Evolutionary conservation across 208 protist species (phyloP).

Genomic region (Wallacemonas rigidus): DNA sequence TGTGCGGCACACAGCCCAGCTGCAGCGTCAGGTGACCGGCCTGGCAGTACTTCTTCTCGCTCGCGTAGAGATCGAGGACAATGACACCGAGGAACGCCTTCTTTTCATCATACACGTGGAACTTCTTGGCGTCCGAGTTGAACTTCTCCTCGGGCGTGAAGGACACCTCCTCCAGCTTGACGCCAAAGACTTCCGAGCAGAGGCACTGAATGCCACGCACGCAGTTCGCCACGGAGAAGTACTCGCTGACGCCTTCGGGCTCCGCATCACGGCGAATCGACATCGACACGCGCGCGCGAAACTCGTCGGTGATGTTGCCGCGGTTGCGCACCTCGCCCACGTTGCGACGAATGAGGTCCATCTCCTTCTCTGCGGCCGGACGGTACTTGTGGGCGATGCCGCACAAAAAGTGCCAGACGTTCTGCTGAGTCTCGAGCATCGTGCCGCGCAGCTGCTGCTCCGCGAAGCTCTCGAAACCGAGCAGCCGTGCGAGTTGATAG

Average conservation of each 20-base stretch:
- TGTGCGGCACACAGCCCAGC: conserved; percentile 83
- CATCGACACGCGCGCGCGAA: conserved; percentile 68
- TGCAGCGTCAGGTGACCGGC: conserved; percentile 91
- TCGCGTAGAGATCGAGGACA: conserved; percentile 91
- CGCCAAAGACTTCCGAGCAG: conserved; percentile 90
- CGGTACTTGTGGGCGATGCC: conserved; percentile 85
- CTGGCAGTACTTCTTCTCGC: conserved; percentile 87
- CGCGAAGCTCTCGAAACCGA: conserved; percentile 88
- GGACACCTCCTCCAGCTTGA: conserved; percentile 74
- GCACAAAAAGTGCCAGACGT: conserved; percentile 92
- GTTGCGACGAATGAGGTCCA: conserved; percentile 71
- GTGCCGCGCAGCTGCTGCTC: conserved; percentile 91
- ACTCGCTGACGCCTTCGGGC: conserved; percentile 68
- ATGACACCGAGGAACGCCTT: conserved; percentile 88
- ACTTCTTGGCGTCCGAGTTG: conserved; percentile 86
- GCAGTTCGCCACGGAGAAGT: conserved; percentile 91
- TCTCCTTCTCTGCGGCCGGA: conserved; percentile 76
- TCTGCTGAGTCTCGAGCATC: conserved; percentile 88
- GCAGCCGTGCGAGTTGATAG: conserved; percentile 76
- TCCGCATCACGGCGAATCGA: conserved; percentile 73
- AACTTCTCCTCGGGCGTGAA: conserved; percentile 81
- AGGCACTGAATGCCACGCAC: conserved; percentile 90
- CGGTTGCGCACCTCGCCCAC: conserved; percentile 81
- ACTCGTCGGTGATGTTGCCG: conserved; percentile 80
- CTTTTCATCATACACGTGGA: conserved; percentile 84